Evolutionary conservation across 495 filamentous ascomycete species (phyloP).

Genomic region (Chaetomium fimeti): DNA sequence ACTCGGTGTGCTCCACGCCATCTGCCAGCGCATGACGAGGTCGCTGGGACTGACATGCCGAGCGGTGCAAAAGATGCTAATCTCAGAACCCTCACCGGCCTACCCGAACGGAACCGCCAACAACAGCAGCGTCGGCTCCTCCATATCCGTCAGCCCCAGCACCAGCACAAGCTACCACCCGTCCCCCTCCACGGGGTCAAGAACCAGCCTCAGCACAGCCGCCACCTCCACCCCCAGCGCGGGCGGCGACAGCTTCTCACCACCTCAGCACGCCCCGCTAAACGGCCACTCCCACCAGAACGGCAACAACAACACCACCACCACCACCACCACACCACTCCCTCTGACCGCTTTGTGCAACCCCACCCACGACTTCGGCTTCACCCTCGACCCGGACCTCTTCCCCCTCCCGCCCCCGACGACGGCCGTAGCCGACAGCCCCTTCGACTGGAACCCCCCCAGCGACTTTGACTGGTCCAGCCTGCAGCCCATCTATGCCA

Average conservation of each 20-base stretch:
- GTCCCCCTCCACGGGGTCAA: neutral
- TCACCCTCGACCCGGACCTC: constrained; percentile 9
- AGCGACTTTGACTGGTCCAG: constrained; percentile 47
- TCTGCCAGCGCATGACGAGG: constrained; percentile 47
- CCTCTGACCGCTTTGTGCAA: neutral
- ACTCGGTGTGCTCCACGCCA: constrained; percentile 51
- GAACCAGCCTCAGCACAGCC: neutral
- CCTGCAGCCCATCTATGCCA: constrained; percentile 54
- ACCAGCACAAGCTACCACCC: neutral
- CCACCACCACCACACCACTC: neutral
- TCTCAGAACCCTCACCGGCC: neutral
- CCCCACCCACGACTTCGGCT: neutral
- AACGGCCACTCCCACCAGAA: neutral
- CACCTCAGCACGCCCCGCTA: neutral
- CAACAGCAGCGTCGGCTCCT: neutral
- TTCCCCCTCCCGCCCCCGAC: neutral
- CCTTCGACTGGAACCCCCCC: constrained; percentile 32
- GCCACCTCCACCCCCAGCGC: neutral
- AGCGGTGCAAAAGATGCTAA: constrained; percentile 6
- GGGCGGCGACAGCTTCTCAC: neutral
- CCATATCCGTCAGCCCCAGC: neutral
- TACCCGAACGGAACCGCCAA: constrained; percentile 3
- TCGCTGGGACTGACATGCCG: constrained; percentile 36
- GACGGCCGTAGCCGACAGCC: neutral
- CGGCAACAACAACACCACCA: neutral